Evolutionary conservation across 768 basidiomycete genomes (phyloP), one percentile per base, ranked within the genome.

Genomic region (Tremella yokohamensis): DNA sequence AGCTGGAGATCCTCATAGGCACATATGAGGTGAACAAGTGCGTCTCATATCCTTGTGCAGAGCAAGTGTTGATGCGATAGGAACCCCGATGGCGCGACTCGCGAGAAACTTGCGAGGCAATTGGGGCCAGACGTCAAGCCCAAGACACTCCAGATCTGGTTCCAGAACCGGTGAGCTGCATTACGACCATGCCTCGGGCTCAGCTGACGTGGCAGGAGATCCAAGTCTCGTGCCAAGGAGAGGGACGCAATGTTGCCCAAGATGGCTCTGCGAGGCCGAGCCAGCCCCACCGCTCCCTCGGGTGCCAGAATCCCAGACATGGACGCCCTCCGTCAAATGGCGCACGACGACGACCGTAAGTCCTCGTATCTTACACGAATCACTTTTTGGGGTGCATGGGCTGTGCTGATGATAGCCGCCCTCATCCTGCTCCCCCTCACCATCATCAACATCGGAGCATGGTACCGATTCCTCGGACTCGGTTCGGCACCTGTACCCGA

Each of bases 121-220:
- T 26, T 72, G 22, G 70, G 70, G 7, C 52, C 57, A 6, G 68
- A 66, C 34, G 50, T 69, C 16, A 52, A 55, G 25, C 62, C 63
- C 7, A 72, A 72, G 51, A 72, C 70, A 0, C 52, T 72, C 15
- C 70, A 72, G 39, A 72, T 72, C 20, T 72, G 70, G 70, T 72
- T 72, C 42, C 70, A 72, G 52, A 72, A 72, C 47, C 54, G 70
- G 68, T 70, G 18, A 57, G 64, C 40, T 44, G 40, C 51, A 15
- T 16, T 29, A 15, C 25, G 11, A 24, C 12, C 16, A 40, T 20
- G 18, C n/a, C 19, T 34, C n/a, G 3, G 9, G 25, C 45, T 13
- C 15, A 7, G 48, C 54, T 26, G 20, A 26, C 8, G 8, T 19
- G 24, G 18, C 45, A 70, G 65, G 11, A 54, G 68, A 40, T 72